Base-by-base conservation (phyloP, 768 basidiomycete genomes). In the Wakefieldia striispora region DNA sequence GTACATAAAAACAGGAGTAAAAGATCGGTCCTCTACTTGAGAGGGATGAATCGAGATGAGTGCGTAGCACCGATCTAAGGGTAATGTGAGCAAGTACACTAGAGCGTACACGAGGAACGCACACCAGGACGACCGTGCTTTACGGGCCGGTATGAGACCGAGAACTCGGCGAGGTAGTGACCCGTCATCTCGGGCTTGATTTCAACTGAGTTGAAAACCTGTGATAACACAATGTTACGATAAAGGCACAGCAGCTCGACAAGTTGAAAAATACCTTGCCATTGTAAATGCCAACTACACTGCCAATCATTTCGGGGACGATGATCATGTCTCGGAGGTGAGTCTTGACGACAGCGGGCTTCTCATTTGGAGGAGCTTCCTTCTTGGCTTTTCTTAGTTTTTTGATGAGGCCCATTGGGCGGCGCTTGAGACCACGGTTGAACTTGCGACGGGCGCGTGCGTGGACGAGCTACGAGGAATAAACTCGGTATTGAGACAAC, bases 131-230 rank as follows among this genome's bases (percentile, higher is more conserved):
- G 93, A 82, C 95, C 95, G 81, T 99, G 95, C 80, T 95, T 95
- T 73, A 99, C 95, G 64, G 95, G 95, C 69, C 88, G 83, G 88
- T 97, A 98, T 53, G 95, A 93, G 78, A 90, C 91, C 26, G 91
- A 91, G 77, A 91, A 91, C 77, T 99, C 97, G 56, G 81, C 97
- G 68, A 98, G 93, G 78, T 99, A 98, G 84, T 95, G 95, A 51
- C 97, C 97, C 56, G 89, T 91, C 97, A 99, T 99, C 75, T 99
- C 97, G 58, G 97, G 95, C 80, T 95, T 98, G 80, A 98, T 95
- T 76, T 98, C 95, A 56, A 97, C 93, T 37, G 92, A 86, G 79
- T 92, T 93, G 80, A 93, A 93, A 54, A 87, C 84, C 88, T 91
- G 36, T 34, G 17, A 56, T 27, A 40, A 44, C 23, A 37, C 37